A percentile compares a stretch with the other conserved stretches of the same genome.
These are phyloP conservation scores for Madurella fahalii DNA, from an alignment of 2,329 filamentous ascomycete genomes.

Conservation along the genomic window DNA sequence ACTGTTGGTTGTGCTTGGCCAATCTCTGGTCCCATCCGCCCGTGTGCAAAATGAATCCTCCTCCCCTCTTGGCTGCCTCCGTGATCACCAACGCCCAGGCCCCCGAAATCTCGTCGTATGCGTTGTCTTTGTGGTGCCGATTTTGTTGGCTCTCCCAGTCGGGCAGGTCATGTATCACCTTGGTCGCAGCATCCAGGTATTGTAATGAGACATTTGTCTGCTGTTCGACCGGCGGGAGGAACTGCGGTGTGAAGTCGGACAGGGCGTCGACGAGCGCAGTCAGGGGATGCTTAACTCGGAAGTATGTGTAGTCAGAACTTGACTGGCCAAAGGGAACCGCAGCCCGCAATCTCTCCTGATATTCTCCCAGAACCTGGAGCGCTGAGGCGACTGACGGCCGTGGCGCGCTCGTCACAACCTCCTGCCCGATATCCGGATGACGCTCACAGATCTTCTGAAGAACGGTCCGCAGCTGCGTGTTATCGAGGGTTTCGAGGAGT, in stretches of 20 bases:
- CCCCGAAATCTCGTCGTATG: conserved; percentile 91
- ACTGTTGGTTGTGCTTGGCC: conserved; percentile 80
- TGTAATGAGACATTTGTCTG: conserved; percentile 79
- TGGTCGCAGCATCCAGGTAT: conserved; percentile 85
- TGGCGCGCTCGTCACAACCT: conserved; percentile 79
- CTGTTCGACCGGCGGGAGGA: conserved; percentile 83
- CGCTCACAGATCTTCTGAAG: conserved; percentile 89
- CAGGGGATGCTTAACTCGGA: conserved; percentile 79
- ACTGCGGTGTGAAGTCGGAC: conserved; percentile 92
- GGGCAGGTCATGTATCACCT: conserved; percentile 83
- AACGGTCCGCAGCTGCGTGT: conserved; percentile 75
- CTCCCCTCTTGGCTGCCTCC: conserved; percentile 85
- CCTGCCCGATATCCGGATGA: conserved; percentile 78
- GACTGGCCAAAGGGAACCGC: conserved; percentile 83
- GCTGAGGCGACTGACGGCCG: conserved; percentile 80
- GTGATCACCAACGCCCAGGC: conserved; percentile 90
- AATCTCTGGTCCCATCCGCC: conserved; percentile 90
- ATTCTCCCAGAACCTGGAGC: conserved; percentile 74
- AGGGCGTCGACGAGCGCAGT: conserved; percentile 81
- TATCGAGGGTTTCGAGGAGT: conserved; percentile 90
- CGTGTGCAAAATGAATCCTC: conserved; percentile 83
- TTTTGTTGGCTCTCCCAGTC: conserved; percentile 87
- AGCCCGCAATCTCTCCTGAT: conserved; percentile 71
- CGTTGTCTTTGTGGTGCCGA: conserved; percentile 88
- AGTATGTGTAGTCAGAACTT: conserved; percentile 90